These are phyloP conservation scores for Trichoderma parareesei DNA, from an alignment of 495 filamentous ascomycete species.

Conservation along the genomic window DNA sequence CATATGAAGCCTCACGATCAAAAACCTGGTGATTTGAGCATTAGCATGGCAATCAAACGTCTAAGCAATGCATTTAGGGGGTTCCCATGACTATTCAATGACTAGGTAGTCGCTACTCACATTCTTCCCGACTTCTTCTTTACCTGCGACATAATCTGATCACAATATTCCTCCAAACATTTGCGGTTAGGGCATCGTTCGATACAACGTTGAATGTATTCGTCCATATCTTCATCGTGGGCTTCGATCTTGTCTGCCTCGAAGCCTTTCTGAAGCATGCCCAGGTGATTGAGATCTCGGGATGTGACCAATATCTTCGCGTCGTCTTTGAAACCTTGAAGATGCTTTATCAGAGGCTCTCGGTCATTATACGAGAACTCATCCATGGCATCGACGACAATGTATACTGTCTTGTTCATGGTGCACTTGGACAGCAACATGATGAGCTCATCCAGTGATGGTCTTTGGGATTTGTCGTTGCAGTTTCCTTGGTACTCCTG, in stretches of 20 bases:
- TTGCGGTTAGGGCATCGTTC: background rate
- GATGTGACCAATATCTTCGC: background rate
- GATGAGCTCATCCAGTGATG: background rate
- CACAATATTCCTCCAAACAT: background rate
- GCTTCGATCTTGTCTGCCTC: background rate
- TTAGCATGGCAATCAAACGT: too few species aligned
- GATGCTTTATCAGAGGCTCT: background rate
- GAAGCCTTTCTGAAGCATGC: background rate
- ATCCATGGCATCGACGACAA: background rate
- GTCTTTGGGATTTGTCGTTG: background rate
- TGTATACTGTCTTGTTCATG: background rate
- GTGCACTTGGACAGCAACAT: background rate
- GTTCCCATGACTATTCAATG: too few species aligned
- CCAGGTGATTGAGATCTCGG: background rate
- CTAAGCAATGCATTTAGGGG: too few species aligned
- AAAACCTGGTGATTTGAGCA: too few species aligned
- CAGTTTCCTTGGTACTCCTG: background rate
- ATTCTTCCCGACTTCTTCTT: background rate
- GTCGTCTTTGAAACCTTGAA: background rate
- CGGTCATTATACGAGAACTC: background rate
- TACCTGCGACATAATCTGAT: background rate
- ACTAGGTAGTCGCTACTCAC: background rate
- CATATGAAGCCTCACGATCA: background rate
- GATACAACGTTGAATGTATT: background rate
- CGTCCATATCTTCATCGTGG: background rate